Base-by-base conservation (phyloP, 192 early-diverging fungal genomes). In the Coemansia sp. region DNA sequence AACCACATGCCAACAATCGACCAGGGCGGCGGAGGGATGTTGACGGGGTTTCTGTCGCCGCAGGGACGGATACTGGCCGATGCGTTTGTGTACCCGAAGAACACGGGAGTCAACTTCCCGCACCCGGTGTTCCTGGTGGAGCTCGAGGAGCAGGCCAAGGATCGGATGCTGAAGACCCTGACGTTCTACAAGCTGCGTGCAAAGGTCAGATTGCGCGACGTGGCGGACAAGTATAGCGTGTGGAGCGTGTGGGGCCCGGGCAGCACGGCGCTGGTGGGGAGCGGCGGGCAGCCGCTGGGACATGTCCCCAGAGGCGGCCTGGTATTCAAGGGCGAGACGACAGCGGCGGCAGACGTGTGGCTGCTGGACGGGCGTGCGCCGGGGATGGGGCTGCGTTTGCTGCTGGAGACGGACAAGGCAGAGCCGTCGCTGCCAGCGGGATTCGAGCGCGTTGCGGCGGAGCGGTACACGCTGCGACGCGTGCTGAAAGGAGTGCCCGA, bases 51-150 rank as follows among this genome's bases (percentile, higher is more conserved):
- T 70, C 86, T 97, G 50, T 84, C 86, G 14, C 87, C 96, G 46
- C 88, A 92, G 89, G 96, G 96, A 17, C 87, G 96, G 38, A 79
- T 96, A 32, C 74, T 99, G 14, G 92, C 85, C 54, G 96, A 99
- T 70, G 89, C 88, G 22, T 95, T 99, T 65, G 86, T 99, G 22
- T 91, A 96, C 74, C 91, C 91, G 4, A 61, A 79, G 23, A 90
- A 91, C 75, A 53, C 57, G 0, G 83, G 81, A 11, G 71, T 63
- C 49, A 83, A 85, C 25, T 89, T 90, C 42, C 86, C 87, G 35
- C 87, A 89, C 49, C 86, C 88, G 1, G 79, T 69, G 36, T 95
- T 85, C 69, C 66, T 96, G 34, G 76, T 98, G 20, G 94, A 98
- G 53, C 87, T 86, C 22, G 90, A 92, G 62, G 75, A 83, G n/a